Percentiles rank a stretch among this genome's conserved stretches.
phyloP scores from a whole-genome alignment of 805 yeast genomes.

The Candida broadrunensis region DNA sequence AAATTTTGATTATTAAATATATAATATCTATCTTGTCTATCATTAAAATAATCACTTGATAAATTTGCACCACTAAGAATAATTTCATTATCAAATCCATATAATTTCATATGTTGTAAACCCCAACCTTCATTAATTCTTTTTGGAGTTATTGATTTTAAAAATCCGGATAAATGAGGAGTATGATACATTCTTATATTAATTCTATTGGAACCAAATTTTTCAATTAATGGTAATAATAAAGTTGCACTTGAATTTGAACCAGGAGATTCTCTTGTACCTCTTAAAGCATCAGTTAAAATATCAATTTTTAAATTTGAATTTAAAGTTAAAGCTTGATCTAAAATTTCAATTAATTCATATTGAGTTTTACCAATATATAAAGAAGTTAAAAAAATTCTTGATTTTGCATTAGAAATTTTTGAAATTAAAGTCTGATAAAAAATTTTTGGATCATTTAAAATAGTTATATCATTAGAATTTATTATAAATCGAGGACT shows the following conservation, averaged over 20 bases:
- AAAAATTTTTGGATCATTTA: slow-evolving; percentile 69
- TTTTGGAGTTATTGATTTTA: slow-evolving; percentile 65
- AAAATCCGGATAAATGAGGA: slow-evolving; percentile 73
- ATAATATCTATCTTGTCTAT: slow-evolving; percentile 92
- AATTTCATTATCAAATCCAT: slow-evolving; percentile 91
- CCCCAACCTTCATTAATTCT: slow-evolving; percentile 91
- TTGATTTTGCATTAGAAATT: slow-evolving; percentile 56
- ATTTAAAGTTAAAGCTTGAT: slow-evolving; percentile 56
- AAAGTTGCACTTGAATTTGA: slow-evolving; percentile 69
- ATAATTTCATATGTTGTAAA: slow-evolving; percentile 94
- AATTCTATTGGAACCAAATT: slow-evolving; percentile 64
- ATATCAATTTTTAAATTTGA: slow-evolving; percentile 66
- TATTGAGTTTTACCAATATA: slow-evolving; percentile 82
- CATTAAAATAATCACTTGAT: slow-evolving; percentile 87
- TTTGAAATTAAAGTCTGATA: slow-evolving; percentile 61
- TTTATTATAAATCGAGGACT: slow-evolving; percentile 67
- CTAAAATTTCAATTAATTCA: slow-evolving; percentile 66
- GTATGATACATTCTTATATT: slow-evolving; percentile 86
- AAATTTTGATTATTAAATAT: slow-evolving; percentile 56
- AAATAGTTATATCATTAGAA: slow-evolving; percentile 55
- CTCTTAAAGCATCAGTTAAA: slow-evolving; percentile 83
- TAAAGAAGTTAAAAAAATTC: slow-evolving; percentile 80
- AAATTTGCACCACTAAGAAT: slow-evolving; percentile 89
- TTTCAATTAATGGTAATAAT: slow-evolving; percentile 60
- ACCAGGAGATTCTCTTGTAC: slow-evolving; percentile 88